Base-by-base conservation (phyloP, 2,329 filamentous ascomycete species). In the Penicillium sp. region DNA sequence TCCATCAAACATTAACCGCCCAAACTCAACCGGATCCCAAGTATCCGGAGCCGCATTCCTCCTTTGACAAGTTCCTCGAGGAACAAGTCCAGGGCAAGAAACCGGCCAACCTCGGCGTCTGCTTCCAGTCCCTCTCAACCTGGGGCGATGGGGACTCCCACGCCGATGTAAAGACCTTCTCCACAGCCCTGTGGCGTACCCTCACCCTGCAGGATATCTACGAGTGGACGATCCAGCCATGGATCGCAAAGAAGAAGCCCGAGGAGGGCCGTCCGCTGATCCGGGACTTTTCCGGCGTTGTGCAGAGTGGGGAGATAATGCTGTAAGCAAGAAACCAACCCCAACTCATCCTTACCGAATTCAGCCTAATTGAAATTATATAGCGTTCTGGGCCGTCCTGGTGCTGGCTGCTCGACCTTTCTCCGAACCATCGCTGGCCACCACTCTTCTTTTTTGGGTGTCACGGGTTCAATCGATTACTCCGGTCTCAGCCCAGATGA, bases 171-270 rank as follows among this genome's bases (percentile, higher is more conserved):
- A 83, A 83, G 60, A 90, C 87, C 0, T 71, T 91, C 0, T 87
- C 87, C 0, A 82, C 86, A 50, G 87, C 88, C 2, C 77, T 91
- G 29, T 65, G 89, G 35, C 87, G 87, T n/a, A 90, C 87, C 0
- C 88, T 91, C 63, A 89, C 88, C 0, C 86, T 91, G 63, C 76
- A 90, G 3, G 90, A 88, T 71, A 78, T 77, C 27, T 76, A 88
- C 18, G 68, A 90, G 18, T 77, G 76, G 52, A 71, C 78, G 2
- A 78, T 81, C 58, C 67, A 83, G 41, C 80, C 80, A 1, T 75
- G 74, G 51, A 39, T 81, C 10, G 71, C 70, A 35, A 65, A 76
- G 13, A 72, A 74, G 15, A 71, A 75, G 34, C 73, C 77, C 13
- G 71, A 76, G 35, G 71, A 78, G 55, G 78, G 76, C 6, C 76